Evolutionary conservation across 2,329 filamentous ascomycete genomes (phyloP), one percentile per base, ranked within the genome.

Genomic region (Graphilbum ipis-grandicollis): DNA sequence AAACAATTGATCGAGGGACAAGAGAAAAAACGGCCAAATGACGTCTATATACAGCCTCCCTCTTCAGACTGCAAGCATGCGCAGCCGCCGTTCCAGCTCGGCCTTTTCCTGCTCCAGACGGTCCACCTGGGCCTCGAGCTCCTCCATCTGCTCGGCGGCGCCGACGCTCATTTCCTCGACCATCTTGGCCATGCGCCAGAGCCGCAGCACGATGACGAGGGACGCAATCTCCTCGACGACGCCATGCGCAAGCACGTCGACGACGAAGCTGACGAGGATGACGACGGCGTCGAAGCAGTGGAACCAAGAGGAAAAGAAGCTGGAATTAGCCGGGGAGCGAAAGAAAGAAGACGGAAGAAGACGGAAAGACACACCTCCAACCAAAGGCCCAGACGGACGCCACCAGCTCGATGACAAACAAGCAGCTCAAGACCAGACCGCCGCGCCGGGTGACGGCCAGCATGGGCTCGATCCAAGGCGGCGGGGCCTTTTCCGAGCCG

Each of bases 161-260:
- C 71, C 73, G 7, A 75, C 62, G 22, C 67, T 68, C 42, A 79
- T 60, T 52, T 81, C 76, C 48, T 81, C 73, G 7, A 78, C 68
- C 36, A 80, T 76, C 57, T 80, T 79, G 50, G 79, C 70, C 32
- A 81, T 64, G 14, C 77, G 65, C 70, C 75, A 79, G 4, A 81
- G 58, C 37, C 76, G 69, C 32, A 81, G 56, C 4, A 79, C 61
- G 21, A 81, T 63, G 34, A 81, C 65, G n/a, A 81, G 57, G 1
- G 71, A 77, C 1, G 67, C 72, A 33, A 77, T 69, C 48, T 79
- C 70, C 51, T 75, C 70, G 6, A 71, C 53, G 2, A 69, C 53
- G 32, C 75, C 75, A 28, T 66, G 64, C 14, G 75, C 60, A 3
- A 72, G 51, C 18, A 79, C 54, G 46, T 80, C 75, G 37, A 79